Percentiles rank a stretch among this genome's conserved stretches.
These are phyloP conservation scores for Spinellus fusiger DNA, from an alignment of 192 early-diverging fungal species.

Conservation along the genomic window DNA sequence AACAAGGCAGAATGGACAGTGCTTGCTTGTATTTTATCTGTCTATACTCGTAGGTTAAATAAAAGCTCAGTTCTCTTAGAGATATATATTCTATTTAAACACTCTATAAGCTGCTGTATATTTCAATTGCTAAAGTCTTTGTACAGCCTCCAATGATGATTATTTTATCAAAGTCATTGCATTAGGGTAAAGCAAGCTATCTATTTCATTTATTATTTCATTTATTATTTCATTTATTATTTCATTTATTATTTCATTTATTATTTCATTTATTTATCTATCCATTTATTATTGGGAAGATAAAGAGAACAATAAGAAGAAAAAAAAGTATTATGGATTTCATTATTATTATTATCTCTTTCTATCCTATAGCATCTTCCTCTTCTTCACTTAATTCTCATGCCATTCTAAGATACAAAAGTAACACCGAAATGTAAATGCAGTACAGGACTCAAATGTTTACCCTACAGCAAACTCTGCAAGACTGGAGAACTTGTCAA, in stretches of 20 bases:
- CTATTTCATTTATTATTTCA: too few relatives aligned
- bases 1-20: slow-evolving; percentile 79
- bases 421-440: too few relatives aligned
- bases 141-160: slow-evolving; percentile 5
- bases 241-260: background rate
- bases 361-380: background rate
- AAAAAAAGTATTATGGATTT: background rate
- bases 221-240: too few relatives aligned
- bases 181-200: slow-evolving; percentile 5
- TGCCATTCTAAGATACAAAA: too few relatives aligned
- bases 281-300: too few relatives aligned
- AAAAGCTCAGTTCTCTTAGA: slow-evolving; percentile 4
- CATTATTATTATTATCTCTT: slow-evolving; percentile 6
- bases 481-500: slow-evolving; percentile 59
- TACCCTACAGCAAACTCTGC: slow-evolving; percentile 52
- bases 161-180: slow-evolving; percentile 17
- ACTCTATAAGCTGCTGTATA: background rate
- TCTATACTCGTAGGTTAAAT: slow-evolving; percentile 6
- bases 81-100: background rate
- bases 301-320: background rate
- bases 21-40: slow-evolving; percentile 66
- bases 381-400: background rate
- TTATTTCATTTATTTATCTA: background rate
- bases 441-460: slow-evolving; percentile 86
- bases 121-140: background rate